Conservation (phyloP, 1,284 basidiomycete species). For the Leccinum subrobustum region DNA sequence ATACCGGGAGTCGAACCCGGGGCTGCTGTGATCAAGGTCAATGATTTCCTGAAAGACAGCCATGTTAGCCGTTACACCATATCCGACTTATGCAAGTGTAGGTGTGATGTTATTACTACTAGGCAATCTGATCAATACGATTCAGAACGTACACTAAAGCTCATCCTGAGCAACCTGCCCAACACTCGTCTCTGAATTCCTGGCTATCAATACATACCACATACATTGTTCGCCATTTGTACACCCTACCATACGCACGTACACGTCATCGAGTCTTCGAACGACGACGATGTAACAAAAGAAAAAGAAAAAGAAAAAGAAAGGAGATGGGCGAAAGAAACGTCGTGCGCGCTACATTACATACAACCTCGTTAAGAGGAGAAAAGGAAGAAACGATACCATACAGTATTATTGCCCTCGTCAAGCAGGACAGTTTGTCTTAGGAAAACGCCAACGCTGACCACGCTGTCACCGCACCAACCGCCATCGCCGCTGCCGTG, state of each 20-base stretch:
- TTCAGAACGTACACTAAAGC: too few relatives aligned
- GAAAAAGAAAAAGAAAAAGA: background rate
- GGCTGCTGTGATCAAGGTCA: constrained; percentile 31
- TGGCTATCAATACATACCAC: constrained; percentile 8
- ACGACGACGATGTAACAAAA: background rate
- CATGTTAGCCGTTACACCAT: constrained; percentile 39
- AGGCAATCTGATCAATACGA: too few relatives aligned
- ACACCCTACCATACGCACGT: constrained; percentile 7
- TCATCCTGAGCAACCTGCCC: background rate
- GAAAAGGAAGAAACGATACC: background rate
- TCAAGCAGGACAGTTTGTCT: background rate
- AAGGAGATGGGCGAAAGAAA: background rate
- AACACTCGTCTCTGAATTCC: background rate
- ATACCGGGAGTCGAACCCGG: constrained; percentile 39
- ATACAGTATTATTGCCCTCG: background rate
- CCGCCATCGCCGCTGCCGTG: constrained; percentile 55
- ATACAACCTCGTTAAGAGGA: background rate
- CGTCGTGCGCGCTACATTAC: background rate
- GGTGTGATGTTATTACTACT: background rate
- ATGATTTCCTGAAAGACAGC: constrained; percentile 32
- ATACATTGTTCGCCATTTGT: constrained; percentile 11
- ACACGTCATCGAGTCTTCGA: constrained; percentile 8
- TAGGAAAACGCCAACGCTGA: constrained; percentile 62
- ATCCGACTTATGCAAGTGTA: constrained; percentile 22
- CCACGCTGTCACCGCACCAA: constrained; percentile 69